Conservation (phyloP, 2,329 filamentous ascomycete genomes). For the Colletotrichum ledebouriae region DNA sequence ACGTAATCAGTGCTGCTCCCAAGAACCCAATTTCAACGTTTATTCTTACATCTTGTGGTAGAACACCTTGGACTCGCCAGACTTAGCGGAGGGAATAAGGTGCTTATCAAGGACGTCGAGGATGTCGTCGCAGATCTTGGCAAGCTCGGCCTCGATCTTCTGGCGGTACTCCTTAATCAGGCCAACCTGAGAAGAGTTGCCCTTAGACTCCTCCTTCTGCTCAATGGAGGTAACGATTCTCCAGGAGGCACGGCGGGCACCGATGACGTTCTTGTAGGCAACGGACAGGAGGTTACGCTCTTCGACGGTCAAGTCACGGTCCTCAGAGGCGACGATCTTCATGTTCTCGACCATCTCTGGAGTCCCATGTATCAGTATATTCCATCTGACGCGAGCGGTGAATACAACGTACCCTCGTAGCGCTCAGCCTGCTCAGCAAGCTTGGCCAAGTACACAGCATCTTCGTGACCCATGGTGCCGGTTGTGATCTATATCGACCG, state of each 20-base stretch:
- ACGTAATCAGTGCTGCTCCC: slow-evolving; percentile 11
- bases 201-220: slow-evolving; percentile 99
- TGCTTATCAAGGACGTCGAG: slow-evolving; percentile 94
- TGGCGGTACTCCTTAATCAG: slow-evolving; percentile 98
- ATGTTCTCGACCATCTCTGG: slow-evolving; percentile 99
- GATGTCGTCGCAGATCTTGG: slow-evolving; percentile 98
- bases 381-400: slow-evolving; percentile 24
- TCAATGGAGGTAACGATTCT: slow-evolving; percentile 98
- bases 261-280: slow-evolving; percentile 99
- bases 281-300: slow-evolving; percentile 98
- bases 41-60: slow-evolving; percentile 96
- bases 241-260: slow-evolving; percentile 96
- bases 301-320: slow-evolving; percentile 87
- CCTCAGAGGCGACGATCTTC: slow-evolving; percentile 95
- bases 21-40: neutral
- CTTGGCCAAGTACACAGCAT: slow-evolving; percentile 99
- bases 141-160: slow-evolving; percentile 97
- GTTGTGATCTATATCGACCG: slow-evolving; percentile 45
- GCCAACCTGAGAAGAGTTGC: slow-evolving; percentile 89
- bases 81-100: slow-evolving; percentile 93
- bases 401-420: slow-evolving; percentile 86
- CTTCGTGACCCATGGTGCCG: slow-evolving; percentile 96
- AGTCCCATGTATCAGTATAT: slow-evolving; percentile 36
- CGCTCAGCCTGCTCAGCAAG: slow-evolving; percentile 99
- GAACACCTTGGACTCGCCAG: slow-evolving; percentile 98